Conservation (phyloP, 352 stramenopile genomes). For the Blastocystis sp. region DNA sequence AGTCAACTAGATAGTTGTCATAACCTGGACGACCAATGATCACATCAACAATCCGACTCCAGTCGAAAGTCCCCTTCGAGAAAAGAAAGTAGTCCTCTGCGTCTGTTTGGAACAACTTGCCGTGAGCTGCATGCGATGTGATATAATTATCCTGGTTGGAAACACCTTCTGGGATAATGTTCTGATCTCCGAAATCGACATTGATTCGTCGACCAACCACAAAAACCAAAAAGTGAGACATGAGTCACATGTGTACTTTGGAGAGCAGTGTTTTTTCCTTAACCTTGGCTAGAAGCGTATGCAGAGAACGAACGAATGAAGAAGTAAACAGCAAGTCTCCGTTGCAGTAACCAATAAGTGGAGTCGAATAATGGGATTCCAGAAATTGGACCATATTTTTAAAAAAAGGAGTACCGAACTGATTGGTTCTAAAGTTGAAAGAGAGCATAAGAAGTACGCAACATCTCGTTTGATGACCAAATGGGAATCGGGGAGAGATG, state of each 20-base stretch:
- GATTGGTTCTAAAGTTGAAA: slow-evolving; percentile 7
- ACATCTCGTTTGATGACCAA: neutral
- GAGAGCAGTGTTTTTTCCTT: neutral
- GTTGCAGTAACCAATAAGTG: slow-evolving; percentile 62
- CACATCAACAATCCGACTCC: slow-evolving; percentile 7
- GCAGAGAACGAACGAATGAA: neutral
- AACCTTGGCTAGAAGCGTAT: neutral
- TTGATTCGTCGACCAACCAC: slow-evolving; percentile 32
- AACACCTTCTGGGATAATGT: neutral
- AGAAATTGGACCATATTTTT: slow-evolving; percentile 47
- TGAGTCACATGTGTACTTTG: neutral
- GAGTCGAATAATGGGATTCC: neutral
- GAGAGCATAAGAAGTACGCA: neutral
- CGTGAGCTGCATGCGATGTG: neutral
- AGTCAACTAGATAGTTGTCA: slow-evolving; percentile 64
- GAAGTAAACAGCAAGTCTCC: slow-evolving; percentile 57
- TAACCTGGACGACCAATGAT: slow-evolving; percentile 55
- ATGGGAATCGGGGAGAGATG: neutral
- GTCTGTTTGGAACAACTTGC: slow-evolving; percentile 58
- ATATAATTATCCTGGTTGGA: neutral
- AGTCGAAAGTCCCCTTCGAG: slow-evolving; percentile 2
- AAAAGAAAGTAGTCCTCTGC: slow-evolving; percentile 64
- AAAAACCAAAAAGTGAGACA: neutral
- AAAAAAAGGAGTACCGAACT: slow-evolving; percentile 57
- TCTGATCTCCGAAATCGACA: neutral